Conservation (phyloP, 495 filamentous ascomycete genomes). For the Hypomontagnella monticulosa region DNA sequence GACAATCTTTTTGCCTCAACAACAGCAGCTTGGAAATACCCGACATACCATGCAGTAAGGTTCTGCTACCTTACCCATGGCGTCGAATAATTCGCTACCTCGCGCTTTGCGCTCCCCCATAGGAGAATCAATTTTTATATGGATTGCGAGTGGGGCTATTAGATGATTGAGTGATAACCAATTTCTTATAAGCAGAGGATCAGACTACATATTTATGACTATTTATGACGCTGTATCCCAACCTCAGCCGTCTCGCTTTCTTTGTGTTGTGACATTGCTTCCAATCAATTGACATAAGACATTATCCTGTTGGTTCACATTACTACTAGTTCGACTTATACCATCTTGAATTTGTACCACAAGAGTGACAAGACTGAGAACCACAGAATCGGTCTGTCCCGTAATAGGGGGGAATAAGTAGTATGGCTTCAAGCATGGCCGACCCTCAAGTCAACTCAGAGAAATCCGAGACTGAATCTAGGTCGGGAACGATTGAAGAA, state of each 20-base stretch:
- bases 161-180: slow-evolving; percentile 12
- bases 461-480: slow-evolving; percentile 25
- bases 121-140: neutral
- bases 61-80: neutral
- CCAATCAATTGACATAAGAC: neutral
- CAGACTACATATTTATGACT: neutral
- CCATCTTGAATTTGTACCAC: neutral
- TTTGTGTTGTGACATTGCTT: slow-evolving; percentile 1
- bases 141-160: slow-evolving; percentile 10
- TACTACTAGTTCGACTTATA: neutral
- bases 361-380: too few species aligned
- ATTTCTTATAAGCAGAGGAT: neutral
- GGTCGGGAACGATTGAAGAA: neutral
- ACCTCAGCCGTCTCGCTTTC: neutral
- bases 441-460: slow-evolving; percentile 10
- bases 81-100: slow-evolving; percentile 12
- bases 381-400: neutral
- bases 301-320: neutral
- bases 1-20: slow-evolving; percentile 28
- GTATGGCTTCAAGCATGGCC: slow-evolving; percentile 19
- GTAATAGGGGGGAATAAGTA: neutral
- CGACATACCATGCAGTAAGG: too few species aligned
- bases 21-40: neutral
- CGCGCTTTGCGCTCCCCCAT: slow-evolving; percentile 16
- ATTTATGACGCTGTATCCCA: neutral